Percentiles rank a stretch among this genome's conserved stretches.
These are phyloP conservation scores for Trametes meyenii DNA, from an alignment of 768 basidiomycete genomes.

Conservation along the genomic window DNA sequence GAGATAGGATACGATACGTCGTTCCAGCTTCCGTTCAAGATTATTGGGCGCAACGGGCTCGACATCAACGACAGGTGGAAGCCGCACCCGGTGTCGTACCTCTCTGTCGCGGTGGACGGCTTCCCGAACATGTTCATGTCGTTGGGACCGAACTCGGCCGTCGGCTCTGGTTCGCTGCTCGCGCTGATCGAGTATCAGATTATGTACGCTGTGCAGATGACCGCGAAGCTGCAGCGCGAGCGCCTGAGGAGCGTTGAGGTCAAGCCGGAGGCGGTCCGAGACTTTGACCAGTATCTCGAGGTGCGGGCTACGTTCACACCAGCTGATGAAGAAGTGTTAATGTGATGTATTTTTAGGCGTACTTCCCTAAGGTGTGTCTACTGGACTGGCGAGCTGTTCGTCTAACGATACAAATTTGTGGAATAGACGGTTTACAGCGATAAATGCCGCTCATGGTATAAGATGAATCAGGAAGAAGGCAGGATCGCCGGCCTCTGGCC, in stretches of 20 bases:
- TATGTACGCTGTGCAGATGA: conserved; percentile 56
- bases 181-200: conserved; percentile 58
- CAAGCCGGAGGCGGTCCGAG: conserved; percentile 59
- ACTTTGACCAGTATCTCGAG: conserved; percentile 63
- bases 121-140: conserved; percentile 72
- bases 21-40: conserved; percentile 49
- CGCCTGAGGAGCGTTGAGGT: conserved; percentile 62
- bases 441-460: conserved; percentile 66
- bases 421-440: conserved; percentile 57
- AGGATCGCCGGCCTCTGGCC: conserved; percentile 63
- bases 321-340: not conserved
- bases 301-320: conserved; percentile 33
- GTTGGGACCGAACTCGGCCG: conserved; percentile 58
- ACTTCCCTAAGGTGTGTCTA: conserved; percentile 47
- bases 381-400: not conserved
- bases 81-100: conserved; percentile 60
- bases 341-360: conserved; percentile 37
- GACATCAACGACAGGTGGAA: conserved; percentile 56
- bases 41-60: conserved; percentile 56
- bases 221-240: conserved; percentile 65
- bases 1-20: conserved; percentile 55
- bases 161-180: conserved; percentile 59
- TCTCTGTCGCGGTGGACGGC: conserved; percentile 58
- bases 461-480: conserved; percentile 57
- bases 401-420: not conserved